Base-by-base conservation (phyloP, 1,139 yeast species). In the Suzukiozyma palmioleophila region DNA sequence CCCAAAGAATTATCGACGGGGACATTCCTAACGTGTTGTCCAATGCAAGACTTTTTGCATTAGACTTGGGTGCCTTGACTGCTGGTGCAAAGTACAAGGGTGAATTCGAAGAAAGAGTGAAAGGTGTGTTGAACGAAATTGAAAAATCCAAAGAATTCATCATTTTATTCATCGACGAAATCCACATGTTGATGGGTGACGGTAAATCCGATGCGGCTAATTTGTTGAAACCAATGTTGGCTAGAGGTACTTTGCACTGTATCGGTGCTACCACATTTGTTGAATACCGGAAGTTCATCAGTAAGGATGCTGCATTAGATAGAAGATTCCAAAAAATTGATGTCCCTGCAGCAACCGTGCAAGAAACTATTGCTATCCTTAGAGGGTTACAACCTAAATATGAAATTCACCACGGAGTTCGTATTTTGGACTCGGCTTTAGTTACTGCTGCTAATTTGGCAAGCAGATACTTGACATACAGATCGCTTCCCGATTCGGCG, bases 11-110 rank as follows among this genome's bases (percentile, higher is more conserved):
- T 48, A 82, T 92, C 45, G 97, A 92, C 56, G 88, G 87, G 43
- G 99, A 92, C 64, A 96, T 94, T 13, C 98, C 98, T 33, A 78
- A 81, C 36, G 85, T 90, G 45, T 73, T 92, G 52, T 84, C 87
- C 40, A 81, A 81, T 46, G 80, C 96, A 47, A 79, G 84, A 49
- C 72, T 92, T 42, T 89, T 83, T 61, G 86, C 97, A 11, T 74
- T 92, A 47, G 98, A 92, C 61, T 74, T 92, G 52, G 97, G 97
- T 48, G 94, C 98, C 1, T 77, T 92, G 54, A 90, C 95, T 43
- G 98, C 98, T 7, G 99, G 99, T 63, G 97, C 98, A 40, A 92
- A 92, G 60, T 90, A 88, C 63, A 95, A 90, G 64, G 99, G 99
- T 65, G 98, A 92, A 59, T 92, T 92, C 57, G 99, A 92, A 69